phyloP scores from a whole-genome alignment of 495 filamentous ascomycete genomes.

The Daldinia childiae region DNA sequence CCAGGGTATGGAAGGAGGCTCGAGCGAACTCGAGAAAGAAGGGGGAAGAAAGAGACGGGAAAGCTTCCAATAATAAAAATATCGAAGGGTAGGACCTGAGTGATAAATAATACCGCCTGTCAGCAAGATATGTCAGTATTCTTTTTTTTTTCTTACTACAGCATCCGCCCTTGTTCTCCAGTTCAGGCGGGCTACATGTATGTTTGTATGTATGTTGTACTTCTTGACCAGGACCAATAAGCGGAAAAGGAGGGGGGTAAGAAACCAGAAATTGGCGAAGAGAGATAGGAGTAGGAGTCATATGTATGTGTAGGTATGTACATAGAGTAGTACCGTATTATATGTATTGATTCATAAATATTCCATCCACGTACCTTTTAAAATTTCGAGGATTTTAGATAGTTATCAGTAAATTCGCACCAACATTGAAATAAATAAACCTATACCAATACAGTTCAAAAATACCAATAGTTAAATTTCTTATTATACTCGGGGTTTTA shows the following conservation, averaged over 20 bases:
- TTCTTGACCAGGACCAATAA: constrained; percentile 25
- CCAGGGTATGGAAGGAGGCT: constrained; percentile 31
- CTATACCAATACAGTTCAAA: not conserved
- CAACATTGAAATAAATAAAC: not conserved
- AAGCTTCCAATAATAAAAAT: constrained; percentile 20
- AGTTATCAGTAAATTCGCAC: not conserved
- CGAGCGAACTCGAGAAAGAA: constrained; percentile 30
- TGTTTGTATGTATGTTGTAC: constrained; percentile 30
- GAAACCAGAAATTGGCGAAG: constrained; percentile 17
- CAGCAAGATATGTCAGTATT: constrained; percentile 26
- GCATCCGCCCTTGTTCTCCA: constrained; percentile 26
- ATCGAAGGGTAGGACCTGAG: constrained; percentile 35
- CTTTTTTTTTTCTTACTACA: constrained; percentile 29
- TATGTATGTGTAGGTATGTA: not conserved
- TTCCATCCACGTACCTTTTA: not conserved
- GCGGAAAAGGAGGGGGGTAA: constrained; percentile 28
- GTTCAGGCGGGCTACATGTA: constrained; percentile 7
- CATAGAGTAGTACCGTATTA: not conserved
- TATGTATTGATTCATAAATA: not conserved
- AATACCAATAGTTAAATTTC: not conserved
- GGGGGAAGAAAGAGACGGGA: constrained; percentile 11
- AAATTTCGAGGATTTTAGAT: not conserved
- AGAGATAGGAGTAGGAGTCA: constrained; percentile 3
- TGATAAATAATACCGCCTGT: constrained; percentile 42
- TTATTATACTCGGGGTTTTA: not conserved